Evolutionary conservation across 2,329 filamentous ascomycete genomes (phyloP), one percentile per base, ranked within the genome.

Genomic region (Thelonectria olida): DNA sequence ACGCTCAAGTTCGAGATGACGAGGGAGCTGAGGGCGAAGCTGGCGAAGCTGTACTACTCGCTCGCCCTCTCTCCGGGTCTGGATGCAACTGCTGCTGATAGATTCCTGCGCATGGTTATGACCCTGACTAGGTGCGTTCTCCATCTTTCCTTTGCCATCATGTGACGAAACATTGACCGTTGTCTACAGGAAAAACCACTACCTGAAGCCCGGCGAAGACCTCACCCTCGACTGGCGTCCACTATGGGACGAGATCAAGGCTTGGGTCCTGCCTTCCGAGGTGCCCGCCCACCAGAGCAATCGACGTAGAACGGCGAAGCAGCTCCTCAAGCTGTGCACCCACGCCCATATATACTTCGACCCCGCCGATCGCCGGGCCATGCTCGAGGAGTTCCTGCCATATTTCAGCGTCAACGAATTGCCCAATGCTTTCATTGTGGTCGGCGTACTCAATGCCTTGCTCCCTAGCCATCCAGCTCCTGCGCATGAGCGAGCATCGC

Each of bases 1-100:
- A 92, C 91, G 54, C 88, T 99, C 78, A 99, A 99, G 83, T 99
- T 99, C 75, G 95, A 99, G 80, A 93, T 97, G 75, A 92, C 93
- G 48, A 88, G 92, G 71, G 90, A 91, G 74, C 89, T 94, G 68
- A 87, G 96, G 59, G 89, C 93, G 49, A 92, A 88, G 77, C 86
- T 99, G 27, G 92, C 96, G 27, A 92, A 90, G 79, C 84, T 99
- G 36, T 99, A 97, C 80, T 99, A 97, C 79, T 93, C 97, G 79
- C 90, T 99, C 61, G 86, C 93, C 5, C 84, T 99, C 62, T 92
- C 96, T 25, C 96, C 95, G 0, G 96, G 96, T 4, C 84, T 99
- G 57, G 95, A 98, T 73, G 86, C 87, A 52, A 85, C 85, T 61
- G 89, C 94, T 8, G 87, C 93, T 5, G 96, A 99, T 79, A 88